Evolutionary conservation across 345 rosid genomes (phyloP).

Genomic region (Bruguiera parviflora): DNA sequence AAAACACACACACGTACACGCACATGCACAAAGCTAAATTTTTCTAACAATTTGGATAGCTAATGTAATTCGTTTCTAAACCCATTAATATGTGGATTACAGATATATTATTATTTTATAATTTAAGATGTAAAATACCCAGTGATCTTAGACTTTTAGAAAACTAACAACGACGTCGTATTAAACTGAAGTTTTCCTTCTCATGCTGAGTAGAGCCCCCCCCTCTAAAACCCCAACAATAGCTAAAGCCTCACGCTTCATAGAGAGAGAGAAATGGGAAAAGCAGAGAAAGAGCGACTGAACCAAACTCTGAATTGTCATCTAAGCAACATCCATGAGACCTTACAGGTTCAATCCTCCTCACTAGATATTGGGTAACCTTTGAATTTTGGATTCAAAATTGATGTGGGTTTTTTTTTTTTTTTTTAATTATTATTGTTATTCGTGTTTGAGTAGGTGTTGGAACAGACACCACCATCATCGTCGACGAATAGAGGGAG

Average conservation of each 20-base stretch:
- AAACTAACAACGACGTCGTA: no score
- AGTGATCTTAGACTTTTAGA: no score
- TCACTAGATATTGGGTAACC: not conserved
- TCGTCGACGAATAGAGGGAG: conserved; percentile 46
- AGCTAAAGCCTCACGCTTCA: not conserved
- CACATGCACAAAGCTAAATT: no score
- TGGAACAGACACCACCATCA: conserved; percentile 49
- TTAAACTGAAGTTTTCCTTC: no score
- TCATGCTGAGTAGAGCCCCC: not conserved
- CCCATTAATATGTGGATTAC: no score
- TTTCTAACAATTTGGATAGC: no score
- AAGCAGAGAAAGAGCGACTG: conserved; percentile 51
- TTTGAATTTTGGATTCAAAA: not conserved
- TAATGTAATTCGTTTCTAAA: no score
- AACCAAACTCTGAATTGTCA: conserved; percentile 43
- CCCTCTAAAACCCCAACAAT: not conserved
- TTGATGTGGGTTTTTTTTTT: conserved; percentile 1
- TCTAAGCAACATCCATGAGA: conserved; percentile 66
- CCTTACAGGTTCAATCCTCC: conserved; percentile 54
- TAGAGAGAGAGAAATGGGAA: conserved; percentile 41
- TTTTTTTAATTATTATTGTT: not conserved
- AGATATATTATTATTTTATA: no score
- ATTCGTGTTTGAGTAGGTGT: conserved; percentile 27
- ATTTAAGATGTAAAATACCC: no score
- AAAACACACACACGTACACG: no score